Evolutionary conservation across 176 grass and related monocot genomes (phyloP).

Genomic region (Carex littledalei): DNA sequence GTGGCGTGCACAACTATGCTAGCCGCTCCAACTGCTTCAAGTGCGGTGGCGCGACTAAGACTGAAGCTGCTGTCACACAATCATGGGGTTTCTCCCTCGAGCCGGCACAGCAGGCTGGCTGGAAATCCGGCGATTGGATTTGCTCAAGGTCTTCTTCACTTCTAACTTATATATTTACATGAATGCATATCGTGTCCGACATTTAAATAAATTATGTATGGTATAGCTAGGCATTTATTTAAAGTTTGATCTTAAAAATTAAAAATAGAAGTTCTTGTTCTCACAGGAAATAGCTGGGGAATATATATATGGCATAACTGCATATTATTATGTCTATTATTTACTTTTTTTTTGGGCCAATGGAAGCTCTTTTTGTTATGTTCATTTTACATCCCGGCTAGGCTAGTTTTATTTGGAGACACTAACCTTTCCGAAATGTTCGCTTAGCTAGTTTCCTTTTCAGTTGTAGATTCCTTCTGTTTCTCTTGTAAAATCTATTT

Average conservation of each 20-base stretch:
- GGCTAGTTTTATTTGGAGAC: background rate
- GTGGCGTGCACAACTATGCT: constrained; percentile 75
- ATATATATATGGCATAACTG: background rate
- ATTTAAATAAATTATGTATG: background rate
- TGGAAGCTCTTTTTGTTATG: background rate
- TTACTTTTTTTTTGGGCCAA: background rate
- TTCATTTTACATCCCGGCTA: background rate
- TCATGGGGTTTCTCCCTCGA: constrained; percentile 53
- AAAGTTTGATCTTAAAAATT: no score
- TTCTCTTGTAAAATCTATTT: constrained; percentile 1
- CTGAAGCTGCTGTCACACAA: constrained; percentile 44
- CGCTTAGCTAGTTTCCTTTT: background rate
- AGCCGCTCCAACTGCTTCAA: constrained; percentile 74
- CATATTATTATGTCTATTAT: background rate
- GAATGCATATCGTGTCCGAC: background rate
- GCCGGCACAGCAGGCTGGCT: constrained; percentile 31
- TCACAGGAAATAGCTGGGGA: background rate
- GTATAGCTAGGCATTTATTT: background rate
- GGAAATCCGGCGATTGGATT: constrained; percentile 89
- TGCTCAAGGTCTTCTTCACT: constrained; percentile 46
- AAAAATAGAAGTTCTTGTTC: no score
- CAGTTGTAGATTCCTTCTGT: constrained; percentile 2
- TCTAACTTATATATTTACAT: background rate
- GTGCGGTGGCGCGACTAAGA: constrained; percentile 59
- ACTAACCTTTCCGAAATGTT: background rate